These are phyloP conservation scores for Xanthoceras sorbifolium DNA, from an alignment of 345 rosid genomes.

Conservation along the genomic window DNA sequence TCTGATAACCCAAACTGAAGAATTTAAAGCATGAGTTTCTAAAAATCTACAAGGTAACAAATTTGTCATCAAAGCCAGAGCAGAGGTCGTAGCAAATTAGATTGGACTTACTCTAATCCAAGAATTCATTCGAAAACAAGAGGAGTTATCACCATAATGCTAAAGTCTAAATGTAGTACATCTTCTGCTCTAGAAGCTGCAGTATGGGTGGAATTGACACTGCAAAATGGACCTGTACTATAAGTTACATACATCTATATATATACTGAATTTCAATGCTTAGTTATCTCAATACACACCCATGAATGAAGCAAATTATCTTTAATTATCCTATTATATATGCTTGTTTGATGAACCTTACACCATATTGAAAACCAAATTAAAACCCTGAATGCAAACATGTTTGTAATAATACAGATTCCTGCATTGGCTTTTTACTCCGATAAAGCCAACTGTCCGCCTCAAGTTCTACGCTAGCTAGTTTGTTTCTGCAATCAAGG, in stretches of 20 bases:
- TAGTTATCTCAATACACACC: not conserved
- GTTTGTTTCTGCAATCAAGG: not conserved
- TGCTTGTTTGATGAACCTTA: not conserved
- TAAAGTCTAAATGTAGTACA: not conserved
- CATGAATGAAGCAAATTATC: not conserved
- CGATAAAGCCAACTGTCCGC: not conserved
- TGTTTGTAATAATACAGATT: not conserved
- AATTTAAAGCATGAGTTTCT: not conserved
- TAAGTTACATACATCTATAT: not conserved
- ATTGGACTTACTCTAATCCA: not conserved
- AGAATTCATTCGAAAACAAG: not conserved
- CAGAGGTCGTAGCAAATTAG: not conserved
- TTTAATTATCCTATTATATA: not conserved
- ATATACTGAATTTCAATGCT: not conserved
- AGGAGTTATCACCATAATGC: not conserved
- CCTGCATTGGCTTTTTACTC: not conserved
- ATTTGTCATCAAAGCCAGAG: not conserved
- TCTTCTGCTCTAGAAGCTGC: not conserved
- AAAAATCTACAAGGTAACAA: not conserved
- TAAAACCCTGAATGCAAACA: not conserved
- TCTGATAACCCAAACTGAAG: not conserved
- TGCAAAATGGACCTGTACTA: not conserved
- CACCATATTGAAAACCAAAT: not conserved
- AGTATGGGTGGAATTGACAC: not conserved
- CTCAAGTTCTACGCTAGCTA: not conserved